These are phyloP conservation scores for Coemansia sp. DNA, from an alignment of 192 early-diverging fungal species.

Conservation along the genomic window DNA sequence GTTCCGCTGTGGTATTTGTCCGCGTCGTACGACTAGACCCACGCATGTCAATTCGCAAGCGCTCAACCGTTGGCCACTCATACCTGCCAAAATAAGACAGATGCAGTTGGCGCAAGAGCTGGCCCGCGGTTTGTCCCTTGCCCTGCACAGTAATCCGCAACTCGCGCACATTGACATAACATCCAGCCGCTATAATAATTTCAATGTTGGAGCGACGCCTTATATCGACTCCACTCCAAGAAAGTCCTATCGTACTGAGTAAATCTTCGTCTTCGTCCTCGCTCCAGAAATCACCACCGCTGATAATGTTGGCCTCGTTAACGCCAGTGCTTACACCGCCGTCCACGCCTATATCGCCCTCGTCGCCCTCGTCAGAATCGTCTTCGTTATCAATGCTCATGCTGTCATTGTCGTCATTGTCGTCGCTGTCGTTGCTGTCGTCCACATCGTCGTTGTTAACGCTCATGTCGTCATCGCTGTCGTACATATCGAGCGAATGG, in stretches of 20 bases:
- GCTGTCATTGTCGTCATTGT: background rate
- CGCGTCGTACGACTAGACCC: background rate
- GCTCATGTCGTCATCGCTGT: background rate
- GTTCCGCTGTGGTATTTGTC: background rate
- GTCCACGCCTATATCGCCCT: too few relatives aligned
- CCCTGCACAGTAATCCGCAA: background rate
- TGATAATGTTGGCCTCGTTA: background rate
- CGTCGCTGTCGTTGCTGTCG: too few relatives aligned
- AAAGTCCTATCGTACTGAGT: background rate
- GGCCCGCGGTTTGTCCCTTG: background rate
- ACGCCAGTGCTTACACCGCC: too few relatives aligned
- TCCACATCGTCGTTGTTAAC: too few relatives aligned
- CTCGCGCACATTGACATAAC: background rate
- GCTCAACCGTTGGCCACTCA: background rate
- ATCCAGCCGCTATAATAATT: background rate
- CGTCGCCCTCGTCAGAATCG: too few relatives aligned
- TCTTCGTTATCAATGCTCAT: too few relatives aligned
- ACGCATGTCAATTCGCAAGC: background rate
- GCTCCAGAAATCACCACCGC: background rate
- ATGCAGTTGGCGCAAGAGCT: background rate
- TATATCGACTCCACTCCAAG: background rate
- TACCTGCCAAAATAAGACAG: background rate
- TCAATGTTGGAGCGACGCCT: background rate
- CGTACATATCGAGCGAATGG: background rate
- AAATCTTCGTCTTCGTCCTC: background rate